phyloP scores from a whole-genome alignment of 306 rosid genomes.

The Quillaja saponaria region DNA sequence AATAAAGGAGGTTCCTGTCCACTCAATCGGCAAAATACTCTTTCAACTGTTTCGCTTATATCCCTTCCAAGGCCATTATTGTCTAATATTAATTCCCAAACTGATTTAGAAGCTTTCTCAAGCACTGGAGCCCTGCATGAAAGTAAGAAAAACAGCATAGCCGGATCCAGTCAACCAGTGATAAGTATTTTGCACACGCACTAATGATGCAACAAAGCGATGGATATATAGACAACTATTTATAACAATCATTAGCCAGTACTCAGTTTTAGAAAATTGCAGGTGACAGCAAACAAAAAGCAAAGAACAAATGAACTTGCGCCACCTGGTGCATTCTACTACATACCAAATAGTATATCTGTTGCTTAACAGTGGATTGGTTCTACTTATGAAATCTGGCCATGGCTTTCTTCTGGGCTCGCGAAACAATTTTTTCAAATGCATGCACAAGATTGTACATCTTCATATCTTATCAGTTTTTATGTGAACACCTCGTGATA shows the following conservation, averaged over 20 bases:
- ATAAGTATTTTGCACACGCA: constrained; percentile 16
- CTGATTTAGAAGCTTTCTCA: constrained; percentile 95
- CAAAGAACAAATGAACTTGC: background rate
- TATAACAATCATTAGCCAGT: constrained; percentile 11
- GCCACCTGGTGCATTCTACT: constrained; percentile 7
- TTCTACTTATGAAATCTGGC: constrained; percentile 8
- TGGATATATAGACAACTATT: constrained; percentile 22
- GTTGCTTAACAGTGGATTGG: background rate
- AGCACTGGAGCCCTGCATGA: constrained; percentile 77
- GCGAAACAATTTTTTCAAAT: constrained; percentile 13
- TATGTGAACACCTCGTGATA: no score
- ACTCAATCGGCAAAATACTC: constrained; percentile 82
- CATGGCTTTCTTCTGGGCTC: background rate
- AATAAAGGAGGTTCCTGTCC: constrained; percentile 86
- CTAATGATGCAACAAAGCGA: background rate
- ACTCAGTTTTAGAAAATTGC: constrained; percentile 11
- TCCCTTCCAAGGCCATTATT: constrained; percentile 77
- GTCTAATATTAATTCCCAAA: constrained; percentile 92
- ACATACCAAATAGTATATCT: background rate
- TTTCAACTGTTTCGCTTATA: constrained; percentile 80
- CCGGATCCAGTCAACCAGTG: background rate
- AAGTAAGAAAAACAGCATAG: constrained; percentile 28
- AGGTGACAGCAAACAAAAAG: background rate
- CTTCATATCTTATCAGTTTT: no score
- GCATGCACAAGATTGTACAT: no score